These are phyloP conservation scores for Psilocybe subaeruginosa DNA, from an alignment of 768 basidiomycete genomes.

Conservation along the genomic window DNA sequence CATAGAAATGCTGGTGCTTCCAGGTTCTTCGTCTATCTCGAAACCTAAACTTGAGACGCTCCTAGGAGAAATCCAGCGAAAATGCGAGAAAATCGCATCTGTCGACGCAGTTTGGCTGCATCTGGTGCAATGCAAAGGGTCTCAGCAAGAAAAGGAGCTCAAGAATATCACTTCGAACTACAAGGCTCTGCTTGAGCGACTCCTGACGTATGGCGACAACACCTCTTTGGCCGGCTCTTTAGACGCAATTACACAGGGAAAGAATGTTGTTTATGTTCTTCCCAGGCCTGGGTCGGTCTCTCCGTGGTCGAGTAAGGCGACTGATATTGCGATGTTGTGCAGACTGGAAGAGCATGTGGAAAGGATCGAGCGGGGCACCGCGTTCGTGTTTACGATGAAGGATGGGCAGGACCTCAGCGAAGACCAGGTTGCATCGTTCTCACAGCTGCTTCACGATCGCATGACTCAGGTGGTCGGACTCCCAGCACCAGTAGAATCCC, in stretches of 20 bases:
- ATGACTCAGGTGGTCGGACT: slow-evolving; percentile 89
- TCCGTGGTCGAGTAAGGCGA: slow-evolving; percentile 99
- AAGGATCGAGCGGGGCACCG: slow-evolving; percentile 85
- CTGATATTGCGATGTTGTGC: slow-evolving; percentile 91
- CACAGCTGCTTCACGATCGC: slow-evolving; percentile 85
- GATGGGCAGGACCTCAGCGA: slow-evolving; percentile 43
- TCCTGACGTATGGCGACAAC: slow-evolving; percentile 88
- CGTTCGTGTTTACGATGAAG: slow-evolving; percentile 61
- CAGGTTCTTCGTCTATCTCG: slow-evolving; percentile 79
- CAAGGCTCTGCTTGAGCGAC: slow-evolving; percentile 60
- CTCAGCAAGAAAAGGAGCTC: slow-evolving; percentile 50
- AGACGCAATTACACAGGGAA: slow-evolving; percentile 32
- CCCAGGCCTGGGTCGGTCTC: slow-evolving; percentile 92
- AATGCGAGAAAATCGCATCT: slow-evolving; percentile 55
- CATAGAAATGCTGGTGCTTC: slow-evolving; percentile 71
- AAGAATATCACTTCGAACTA: slow-evolving; percentile 42
- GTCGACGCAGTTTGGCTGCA: slow-evolving; percentile 89
- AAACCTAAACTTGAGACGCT: slow-evolving; percentile 69
- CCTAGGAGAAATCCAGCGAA: slow-evolving; percentile 58
- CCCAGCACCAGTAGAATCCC: slow-evolving; percentile 56
- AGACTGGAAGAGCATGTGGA: slow-evolving; percentile 72
- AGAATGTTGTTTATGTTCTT: slow-evolving; percentile 68
- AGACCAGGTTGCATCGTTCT: slow-evolving; percentile 53
- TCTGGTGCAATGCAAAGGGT: slow-evolving; percentile 67
- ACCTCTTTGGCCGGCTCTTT: slow-evolving; percentile 49